Conservation (phyloP, 345 rosid species). For the Dipteronia sinensis region DNA sequence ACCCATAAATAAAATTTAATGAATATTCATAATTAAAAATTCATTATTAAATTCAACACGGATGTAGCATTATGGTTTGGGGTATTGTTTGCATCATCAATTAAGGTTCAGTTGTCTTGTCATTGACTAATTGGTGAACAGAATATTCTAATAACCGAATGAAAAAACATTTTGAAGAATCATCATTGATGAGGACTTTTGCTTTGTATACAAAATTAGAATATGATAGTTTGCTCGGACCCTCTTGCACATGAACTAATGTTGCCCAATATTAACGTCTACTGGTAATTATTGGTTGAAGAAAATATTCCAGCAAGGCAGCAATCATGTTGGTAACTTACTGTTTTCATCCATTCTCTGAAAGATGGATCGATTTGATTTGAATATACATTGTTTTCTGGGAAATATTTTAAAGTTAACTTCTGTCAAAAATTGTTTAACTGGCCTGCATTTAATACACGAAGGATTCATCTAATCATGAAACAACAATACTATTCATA, state of each 20-base stretch:
- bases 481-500: too few relatives aligned
- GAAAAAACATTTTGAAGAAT: not conserved
- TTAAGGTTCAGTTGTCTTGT: not conserved
- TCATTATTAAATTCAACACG: too few relatives aligned
- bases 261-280: not conserved
- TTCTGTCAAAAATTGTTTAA: not conserved
- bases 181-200: not conserved
- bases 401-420: not conserved
- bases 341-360: not conserved
- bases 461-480: not conserved
- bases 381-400: not conserved
- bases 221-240: not conserved
- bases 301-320: not conserved
- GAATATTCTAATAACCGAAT: not conserved
- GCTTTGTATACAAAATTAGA: not conserved
- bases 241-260: not conserved
- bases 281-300: not conserved
- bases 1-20: too few relatives aligned
- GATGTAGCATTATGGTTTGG: too few relatives aligned
- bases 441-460: not conserved
- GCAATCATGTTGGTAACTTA: not conserved
- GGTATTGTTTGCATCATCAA: not conserved
- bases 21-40: too few relatives aligned
- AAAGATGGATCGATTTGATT: not conserved
- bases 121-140: not conserved